These are phyloP conservation scores for Colletotrichum phormii DNA, from an alignment of 2,329 filamentous ascomycete genomes.

Conservation along the genomic window DNA sequence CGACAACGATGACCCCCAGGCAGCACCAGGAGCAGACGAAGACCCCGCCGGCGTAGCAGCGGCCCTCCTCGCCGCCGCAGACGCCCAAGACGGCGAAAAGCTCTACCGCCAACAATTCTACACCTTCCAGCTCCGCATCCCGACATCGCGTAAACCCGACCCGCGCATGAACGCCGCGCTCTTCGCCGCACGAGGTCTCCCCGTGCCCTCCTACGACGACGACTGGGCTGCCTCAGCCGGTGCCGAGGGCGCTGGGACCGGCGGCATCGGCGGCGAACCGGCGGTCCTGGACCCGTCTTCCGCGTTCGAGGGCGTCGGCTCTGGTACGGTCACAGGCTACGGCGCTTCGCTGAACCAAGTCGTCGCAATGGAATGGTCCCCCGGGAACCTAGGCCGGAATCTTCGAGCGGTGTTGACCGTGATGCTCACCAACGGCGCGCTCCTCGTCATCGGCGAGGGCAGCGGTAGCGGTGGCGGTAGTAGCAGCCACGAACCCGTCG, in stretches of 20 bases:
- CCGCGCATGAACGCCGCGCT: slow-evolving; percentile 59
- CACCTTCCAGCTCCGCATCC: slow-evolving; percentile 48
- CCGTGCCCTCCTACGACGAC: slow-evolving; percentile 43
- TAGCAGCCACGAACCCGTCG: slow-evolving; percentile 35
- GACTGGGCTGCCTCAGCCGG: slow-evolving; percentile 4
- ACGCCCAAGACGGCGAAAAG: slow-evolving; percentile 18
- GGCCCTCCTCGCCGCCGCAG: slow-evolving; percentile 36
- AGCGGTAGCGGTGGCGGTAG: slow-evolving; percentile 2
- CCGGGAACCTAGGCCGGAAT: slow-evolving; percentile 66
- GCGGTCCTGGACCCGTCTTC: slow-evolving; percentile 45
- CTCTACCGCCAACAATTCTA: slow-evolving; percentile 46
- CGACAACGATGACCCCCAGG: slow-evolving; percentile 4
- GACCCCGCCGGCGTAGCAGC: slow-evolving; percentile 44
- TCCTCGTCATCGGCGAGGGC: slow-evolving; percentile 64
- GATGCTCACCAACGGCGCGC: slow-evolving; percentile 60
- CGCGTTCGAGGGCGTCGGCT: slow-evolving; percentile 53
- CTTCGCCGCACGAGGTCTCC: slow-evolving; percentile 52
- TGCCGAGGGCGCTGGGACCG: neutral
- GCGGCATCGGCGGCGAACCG: slow-evolving; percentile 8
- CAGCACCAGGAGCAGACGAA: slow-evolving; percentile 36
- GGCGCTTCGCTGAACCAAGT: slow-evolving; percentile 67
- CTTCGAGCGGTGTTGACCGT: slow-evolving; percentile 63
- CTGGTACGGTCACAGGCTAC: slow-evolving; percentile 57
- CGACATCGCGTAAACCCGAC: slow-evolving; percentile 50
- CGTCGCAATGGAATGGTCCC: slow-evolving; percentile 68